phyloP scores from a whole-genome alignment of 1,284 basidiomycete species.

The Melampsora larici-populina region DNA sequence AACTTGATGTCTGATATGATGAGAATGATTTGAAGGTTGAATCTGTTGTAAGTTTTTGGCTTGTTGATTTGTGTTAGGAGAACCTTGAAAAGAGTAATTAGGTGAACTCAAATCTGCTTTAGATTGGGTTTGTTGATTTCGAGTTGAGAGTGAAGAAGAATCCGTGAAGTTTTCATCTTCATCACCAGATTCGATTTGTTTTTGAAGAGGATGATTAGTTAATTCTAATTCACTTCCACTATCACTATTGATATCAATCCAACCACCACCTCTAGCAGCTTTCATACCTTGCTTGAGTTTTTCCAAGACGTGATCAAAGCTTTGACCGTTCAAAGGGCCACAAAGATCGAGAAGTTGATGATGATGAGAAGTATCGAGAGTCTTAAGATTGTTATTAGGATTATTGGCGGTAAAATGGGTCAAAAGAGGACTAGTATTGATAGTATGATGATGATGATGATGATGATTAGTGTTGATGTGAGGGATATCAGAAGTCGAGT shows the following conservation, averaged over 20 bases:
- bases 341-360: constrained; percentile 7
- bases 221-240: constrained; percentile 36
- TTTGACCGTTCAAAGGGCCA: constrained; percentile 20
- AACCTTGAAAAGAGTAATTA: no score
- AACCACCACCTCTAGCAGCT: constrained; percentile 40
- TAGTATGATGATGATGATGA: not conserved
- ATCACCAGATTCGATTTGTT: not conserved
- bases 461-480: not conserved
- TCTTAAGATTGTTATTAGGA: not conserved
- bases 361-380: no score
- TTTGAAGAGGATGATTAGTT: not conserved
- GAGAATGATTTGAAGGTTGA: no score
- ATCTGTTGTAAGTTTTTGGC: no score
- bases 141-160: no score
- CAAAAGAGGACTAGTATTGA: not conserved
- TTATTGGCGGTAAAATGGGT: not conserved
- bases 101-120: no score
- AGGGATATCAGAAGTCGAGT: not conserved
- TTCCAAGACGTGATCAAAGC: constrained; percentile 36
- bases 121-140: no score
- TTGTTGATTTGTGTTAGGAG: no score
- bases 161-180: no score
- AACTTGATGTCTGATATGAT: no score
- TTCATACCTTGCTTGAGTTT: constrained; percentile 40
- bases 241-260: constrained; percentile 28